Base-by-base conservation (phyloP, 2,329 filamentous ascomycete genomes). In the Xylariaceae sp. region DNA sequence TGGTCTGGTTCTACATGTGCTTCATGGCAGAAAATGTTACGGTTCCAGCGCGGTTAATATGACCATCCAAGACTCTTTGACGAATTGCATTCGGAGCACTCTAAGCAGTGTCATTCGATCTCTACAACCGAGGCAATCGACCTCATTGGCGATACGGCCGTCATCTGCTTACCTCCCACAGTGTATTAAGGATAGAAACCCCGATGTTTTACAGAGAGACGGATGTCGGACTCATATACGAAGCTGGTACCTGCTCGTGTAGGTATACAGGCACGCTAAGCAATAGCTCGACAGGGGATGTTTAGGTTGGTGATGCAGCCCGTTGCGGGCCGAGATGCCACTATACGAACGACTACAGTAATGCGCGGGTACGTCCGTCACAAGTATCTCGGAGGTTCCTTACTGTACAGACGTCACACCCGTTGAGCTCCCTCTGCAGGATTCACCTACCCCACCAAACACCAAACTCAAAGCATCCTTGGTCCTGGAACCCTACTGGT, bases 371-470 rank as follows among this genome's bases (percentile, higher is more conserved):
- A 30, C 23, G 5, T 30, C 23, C 23, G 5, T 30, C 23, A 5
- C 23, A 30, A 30, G 23, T 30, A 30, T 30, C 23, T 30, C 23
- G 9, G 37, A 42, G 9, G 37, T 42, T n/a, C 13, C 10, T 11
- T 45, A 45, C 10, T 11, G 13, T 45, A 45, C 42, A 13, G 10
- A 45, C 42, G 10, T 45, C 42, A 45, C 42, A 45, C 42, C 5
- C 42, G 13, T 13, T n/a, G 42, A 13, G 13, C 42, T 13, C 13
- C 42, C 13, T 6, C 10, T 15, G 13, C 13, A 45, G 42, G 18
- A 30, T 15, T 35, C 44, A 35, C n/a, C 34, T 45, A 67, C 64
- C 65, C 65, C 65, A 64, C 65, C 59, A 67, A 62, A n/a, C 47
- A 56, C 56, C 37, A 42, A 42, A 45, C 13, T 45, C n/a, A 6